These are phyloP conservation scores for Iberis amara DNA, from an alignment of 441 rosid genomes.

Conservation along the genomic window DNA sequence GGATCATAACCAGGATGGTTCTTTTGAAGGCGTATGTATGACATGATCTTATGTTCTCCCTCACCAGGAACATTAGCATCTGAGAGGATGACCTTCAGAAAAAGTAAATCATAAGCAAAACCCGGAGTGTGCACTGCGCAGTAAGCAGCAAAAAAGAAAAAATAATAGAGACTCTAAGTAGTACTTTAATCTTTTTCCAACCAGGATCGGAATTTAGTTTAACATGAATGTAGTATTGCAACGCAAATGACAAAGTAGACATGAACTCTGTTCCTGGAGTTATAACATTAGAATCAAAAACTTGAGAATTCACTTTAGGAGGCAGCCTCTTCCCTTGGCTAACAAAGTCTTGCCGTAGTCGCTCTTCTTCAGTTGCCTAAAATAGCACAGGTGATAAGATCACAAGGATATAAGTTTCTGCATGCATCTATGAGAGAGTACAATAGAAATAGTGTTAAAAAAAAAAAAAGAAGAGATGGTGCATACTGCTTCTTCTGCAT, in stretches of 20 bases:
- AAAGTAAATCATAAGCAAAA: conserved; percentile 26
- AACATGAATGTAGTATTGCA: conserved; percentile 78
- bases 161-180: not conserved
- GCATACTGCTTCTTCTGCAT: conserved; percentile 82
- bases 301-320: conserved; percentile 59
- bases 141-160: conserved; percentile 4
- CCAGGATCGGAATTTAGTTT: conserved; percentile 85
- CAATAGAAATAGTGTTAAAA: not conserved
- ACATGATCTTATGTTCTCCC: conserved; percentile 92
- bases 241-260: conserved; percentile 74
- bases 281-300: conserved; percentile 77
- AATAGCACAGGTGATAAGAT: conserved; percentile 3
- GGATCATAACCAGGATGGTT: conserved; percentile 81
- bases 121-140: conserved; percentile 18
- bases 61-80: conserved; percentile 98
- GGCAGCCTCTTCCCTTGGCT: conserved; percentile 80
- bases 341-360: conserved; percentile 70
- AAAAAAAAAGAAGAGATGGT: not conserved
- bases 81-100: conserved; percentile 76
- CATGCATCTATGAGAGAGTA: not conserved
- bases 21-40: conserved; percentile 83
- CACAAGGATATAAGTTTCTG: not conserved
- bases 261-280: conserved; percentile 90
- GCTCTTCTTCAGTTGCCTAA: conserved; percentile 85
- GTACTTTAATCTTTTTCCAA: conserved; percentile 80